Conservation (phyloP, 352 stramenopile species). For the Globisporangium heterothallicum region DNA sequence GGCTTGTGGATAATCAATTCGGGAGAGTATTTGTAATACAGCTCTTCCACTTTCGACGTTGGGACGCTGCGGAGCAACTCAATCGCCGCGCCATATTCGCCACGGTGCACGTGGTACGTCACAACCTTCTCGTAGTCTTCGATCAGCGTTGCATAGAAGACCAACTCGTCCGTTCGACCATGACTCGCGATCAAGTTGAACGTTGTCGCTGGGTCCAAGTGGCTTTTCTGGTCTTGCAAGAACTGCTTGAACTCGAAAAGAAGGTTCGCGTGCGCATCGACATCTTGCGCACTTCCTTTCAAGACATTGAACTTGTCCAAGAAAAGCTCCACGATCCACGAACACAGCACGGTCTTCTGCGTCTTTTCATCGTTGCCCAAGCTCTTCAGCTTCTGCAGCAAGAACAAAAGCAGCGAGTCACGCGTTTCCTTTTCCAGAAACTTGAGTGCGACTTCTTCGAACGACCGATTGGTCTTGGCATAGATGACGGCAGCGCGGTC, state of each 20-base stretch:
- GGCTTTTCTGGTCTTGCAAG: conserved; percentile 82
- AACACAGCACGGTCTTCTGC: conserved; percentile 89
- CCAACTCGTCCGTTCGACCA: conserved; percentile 87
- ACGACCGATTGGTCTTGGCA: conserved; percentile 84
- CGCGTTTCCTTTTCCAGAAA: conserved; percentile 87
- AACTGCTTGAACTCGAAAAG: conserved; percentile 92
- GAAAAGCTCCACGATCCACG: conserved; percentile 92
- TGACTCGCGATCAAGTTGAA: conserved; percentile 91
- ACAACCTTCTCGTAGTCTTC: conserved; percentile 94
- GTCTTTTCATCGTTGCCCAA: conserved; percentile 83
- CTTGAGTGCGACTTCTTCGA: conserved; percentile 89
- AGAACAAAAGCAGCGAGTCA: conserved; percentile 81
- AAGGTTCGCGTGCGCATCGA: conserved; percentile 80
- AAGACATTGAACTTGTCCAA: conserved; percentile 89
- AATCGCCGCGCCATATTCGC: conserved; percentile 87
- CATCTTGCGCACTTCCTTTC: conserved; percentile 75
- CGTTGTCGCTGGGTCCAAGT: conserved; percentile 86
- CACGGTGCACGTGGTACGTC: conserved; percentile 88
- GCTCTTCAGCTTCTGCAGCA: conserved; percentile 86
- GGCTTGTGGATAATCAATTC: conserved; percentile 90
- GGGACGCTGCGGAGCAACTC: conserved; percentile 84
- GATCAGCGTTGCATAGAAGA: conserved; percentile 91
- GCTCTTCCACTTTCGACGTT: conserved; percentile 88
- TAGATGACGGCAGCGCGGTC: conserved; percentile 86
- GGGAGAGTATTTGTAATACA: conserved; percentile 94